Evolutionary conservation across 371 early-diverging fungal species (phyloP).

Genomic region (Cokeromyces recurvatus): DNA sequence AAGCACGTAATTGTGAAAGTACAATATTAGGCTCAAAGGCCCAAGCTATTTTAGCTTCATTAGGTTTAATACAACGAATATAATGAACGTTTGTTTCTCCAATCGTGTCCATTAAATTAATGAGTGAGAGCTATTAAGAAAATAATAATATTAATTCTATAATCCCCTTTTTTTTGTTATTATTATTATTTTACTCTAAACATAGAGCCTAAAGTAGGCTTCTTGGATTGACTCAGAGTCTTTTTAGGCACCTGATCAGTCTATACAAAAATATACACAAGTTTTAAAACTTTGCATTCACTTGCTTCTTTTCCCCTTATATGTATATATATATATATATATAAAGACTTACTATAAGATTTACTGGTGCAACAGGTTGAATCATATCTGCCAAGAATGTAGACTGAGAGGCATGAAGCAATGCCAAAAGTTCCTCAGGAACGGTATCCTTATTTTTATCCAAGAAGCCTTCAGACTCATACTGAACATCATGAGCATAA

Average conservation of each 20-base stretch:
- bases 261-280: slow-evolving; percentile 6
- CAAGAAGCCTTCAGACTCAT: slow-evolving; percentile 92
- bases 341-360: too few relatives aligned
- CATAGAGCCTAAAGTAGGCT: slow-evolving; percentile 88
- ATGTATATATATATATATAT: too few relatives aligned
- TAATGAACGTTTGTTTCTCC: slow-evolving; percentile 92
- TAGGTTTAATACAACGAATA: slow-evolving; percentile 98
- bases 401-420: slow-evolving; percentile 67
- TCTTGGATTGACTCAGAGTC: slow-evolving; percentile 53
- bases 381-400: slow-evolving; percentile 76
- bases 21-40: slow-evolving; percentile 91
- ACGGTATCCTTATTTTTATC: slow-evolving; percentile 99
- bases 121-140: slow-evolving; percentile 62
- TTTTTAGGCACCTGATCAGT: slow-evolving; percentile 27
- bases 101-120: slow-evolving; percentile 92
- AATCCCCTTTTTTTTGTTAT: too few relatives aligned
- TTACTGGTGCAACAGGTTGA: slow-evolving; percentile 5
- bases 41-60: slow-evolving; percentile 88
- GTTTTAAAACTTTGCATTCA: too few relatives aligned
- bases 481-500: slow-evolving; percentile 90
- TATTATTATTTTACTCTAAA: slow-evolving; percentile 58
- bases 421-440: slow-evolving; percentile 82
- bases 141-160: too few relatives aligned
- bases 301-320: too few relatives aligned
- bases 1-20: slow-evolving; percentile 94